Conservation (phyloP, 1,284 basidiomycete genomes). For the Laetiporus sulphureus region DNA sequence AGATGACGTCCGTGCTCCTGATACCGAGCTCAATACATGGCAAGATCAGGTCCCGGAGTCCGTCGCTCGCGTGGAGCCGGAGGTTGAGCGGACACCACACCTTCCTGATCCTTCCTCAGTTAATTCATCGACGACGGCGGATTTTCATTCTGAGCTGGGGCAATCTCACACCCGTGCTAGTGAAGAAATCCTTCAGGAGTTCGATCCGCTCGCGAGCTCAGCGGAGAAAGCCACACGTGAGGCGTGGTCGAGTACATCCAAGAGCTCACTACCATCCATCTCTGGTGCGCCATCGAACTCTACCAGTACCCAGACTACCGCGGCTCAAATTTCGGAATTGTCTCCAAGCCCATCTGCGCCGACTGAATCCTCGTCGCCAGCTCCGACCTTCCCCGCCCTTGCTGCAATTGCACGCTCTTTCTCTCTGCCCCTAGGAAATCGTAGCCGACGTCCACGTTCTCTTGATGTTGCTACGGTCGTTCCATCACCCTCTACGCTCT, state of each 20-base stretch:
- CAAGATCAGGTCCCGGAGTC: no score
- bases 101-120: constrained; percentile 34
- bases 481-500: constrained; percentile 48
- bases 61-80: no score
- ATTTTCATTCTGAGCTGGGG: constrained; percentile 22
- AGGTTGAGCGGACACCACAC: constrained; percentile 11
- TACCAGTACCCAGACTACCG: constrained; percentile 16
- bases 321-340: constrained; percentile 21
- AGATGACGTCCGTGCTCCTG: not conserved
- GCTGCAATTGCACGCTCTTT: constrained; percentile 60
- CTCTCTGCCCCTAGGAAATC: constrained; percentile 40
- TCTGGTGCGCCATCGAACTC: not conserved
- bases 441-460: constrained; percentile 44
- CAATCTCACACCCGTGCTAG: constrained; percentile 9
- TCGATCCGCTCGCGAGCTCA: constrained; percentile 55
- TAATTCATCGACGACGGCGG: constrained; percentile 31
- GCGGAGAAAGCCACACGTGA: constrained; percentile 52
- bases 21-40: constrained; percentile 24
- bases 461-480: constrained; percentile 44
- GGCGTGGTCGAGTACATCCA: constrained; percentile 54
- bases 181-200: constrained; percentile 46
- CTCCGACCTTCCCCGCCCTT: constrained; percentile 49
- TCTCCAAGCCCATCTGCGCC: constrained; percentile 13
- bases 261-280: constrained; percentile 45
- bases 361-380: constrained; percentile 23